Percentiles rank a stretch among this genome's conserved stretches.
Conservation (phyloP, 1,284 basidiomycete genomes). For the Termitomyces sp. region DNA sequence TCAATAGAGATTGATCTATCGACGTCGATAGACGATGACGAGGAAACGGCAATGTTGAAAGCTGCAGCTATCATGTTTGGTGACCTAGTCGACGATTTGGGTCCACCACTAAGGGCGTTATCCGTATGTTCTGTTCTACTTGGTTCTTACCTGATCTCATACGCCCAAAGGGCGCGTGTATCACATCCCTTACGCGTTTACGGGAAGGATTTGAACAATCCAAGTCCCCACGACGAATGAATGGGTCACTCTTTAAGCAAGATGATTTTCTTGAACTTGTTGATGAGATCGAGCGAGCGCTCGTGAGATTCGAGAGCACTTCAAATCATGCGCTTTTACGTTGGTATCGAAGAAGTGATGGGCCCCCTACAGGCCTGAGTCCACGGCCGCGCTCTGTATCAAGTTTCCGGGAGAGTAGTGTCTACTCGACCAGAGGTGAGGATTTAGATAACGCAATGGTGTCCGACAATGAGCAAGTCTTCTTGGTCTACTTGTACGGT, state of each 20-base stretch:
- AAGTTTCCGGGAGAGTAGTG: slow-evolving; percentile 24
- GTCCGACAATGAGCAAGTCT: slow-evolving; percentile 61
- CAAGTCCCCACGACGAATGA: slow-evolving; percentile 24
- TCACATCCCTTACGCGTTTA: slow-evolving; percentile 52
- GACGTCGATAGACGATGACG: slow-evolving; percentile 37
- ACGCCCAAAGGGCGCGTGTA: slow-evolving; percentile 50
- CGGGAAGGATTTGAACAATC: slow-evolving; percentile 58
- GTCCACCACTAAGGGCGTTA: slow-evolving; percentile 70
- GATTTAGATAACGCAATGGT: slow-evolving; percentile 33
- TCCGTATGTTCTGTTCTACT: slow-evolving; percentile 49
- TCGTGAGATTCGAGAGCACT: slow-evolving; percentile 74
- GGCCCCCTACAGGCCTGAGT: slow-evolving; percentile 16
- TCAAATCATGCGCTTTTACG: slow-evolving; percentile 79
- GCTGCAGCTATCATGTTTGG: slow-evolving; percentile 77
- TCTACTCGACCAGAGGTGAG: slow-evolving; percentile 28
- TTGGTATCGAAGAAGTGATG: slow-evolving; percentile 59
- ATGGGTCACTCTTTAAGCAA: slow-evolving; percentile 33
- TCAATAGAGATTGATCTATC: slow-evolving; percentile 18
- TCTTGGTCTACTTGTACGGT: slow-evolving; percentile 86
- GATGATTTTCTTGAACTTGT: slow-evolving; percentile 62
- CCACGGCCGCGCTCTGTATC: slow-evolving; percentile 23
- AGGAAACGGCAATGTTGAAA: slow-evolving; percentile 54
- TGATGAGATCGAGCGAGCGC: slow-evolving; percentile 61
- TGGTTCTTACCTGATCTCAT: not conserved
- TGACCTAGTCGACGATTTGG: slow-evolving; percentile 78